Evolutionary conservation across 1,284 basidiomycete genomes (phyloP).

Genomic region (Naganishia cerealis): DNA sequence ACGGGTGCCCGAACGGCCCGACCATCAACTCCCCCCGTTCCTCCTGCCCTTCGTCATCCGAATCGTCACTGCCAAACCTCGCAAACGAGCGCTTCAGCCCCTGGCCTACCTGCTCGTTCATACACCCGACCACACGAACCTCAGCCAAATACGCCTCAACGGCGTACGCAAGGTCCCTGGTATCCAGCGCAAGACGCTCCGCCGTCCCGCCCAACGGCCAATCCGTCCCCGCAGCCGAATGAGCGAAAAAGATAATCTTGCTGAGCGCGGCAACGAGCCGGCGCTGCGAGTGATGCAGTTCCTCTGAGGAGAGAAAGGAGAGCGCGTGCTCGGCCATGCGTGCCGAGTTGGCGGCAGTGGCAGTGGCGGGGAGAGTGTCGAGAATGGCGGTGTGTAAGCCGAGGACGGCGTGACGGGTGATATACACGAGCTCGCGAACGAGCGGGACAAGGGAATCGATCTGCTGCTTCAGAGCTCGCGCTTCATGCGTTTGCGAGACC

Average conservation of each 20-base stretch:
- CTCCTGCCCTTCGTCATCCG: background rate
- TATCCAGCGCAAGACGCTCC: constrained; percentile 32
- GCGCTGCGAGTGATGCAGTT: constrained; percentile 33
- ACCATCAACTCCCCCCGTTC: background rate
- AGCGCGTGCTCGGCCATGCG: constrained; percentile 38
- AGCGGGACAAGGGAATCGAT: constrained; percentile 34
- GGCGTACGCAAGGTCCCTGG: constrained; percentile 22
- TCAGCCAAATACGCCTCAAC: constrained; percentile 28
- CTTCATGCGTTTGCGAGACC: constrained; percentile 41
- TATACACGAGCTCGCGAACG: constrained; percentile 42
- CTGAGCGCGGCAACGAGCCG: constrained; percentile 33
- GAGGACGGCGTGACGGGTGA: constrained; percentile 48
- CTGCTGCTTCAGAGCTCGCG: constrained; percentile 34
- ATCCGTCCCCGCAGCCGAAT: constrained; percentile 34
- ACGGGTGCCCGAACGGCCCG: constrained; percentile 16
- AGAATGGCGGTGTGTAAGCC: constrained; percentile 33
- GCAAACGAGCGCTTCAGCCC: constrained; percentile 5
- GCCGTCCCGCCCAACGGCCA: constrained; percentile 32
- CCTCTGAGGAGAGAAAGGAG: constrained; percentile 35
- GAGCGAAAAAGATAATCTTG: constrained; percentile 35
- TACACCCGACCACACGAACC: constrained; percentile 28
- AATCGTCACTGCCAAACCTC: constrained; percentile 2
- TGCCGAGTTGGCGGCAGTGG: constrained; percentile 39
- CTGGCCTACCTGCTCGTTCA: constrained; percentile 6
- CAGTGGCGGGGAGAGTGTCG: constrained; percentile 42